These are phyloP conservation scores for Botrytis aclada DNA, from an alignment of 2,329 filamentous ascomycete species.

Conservation along the genomic window DNA sequence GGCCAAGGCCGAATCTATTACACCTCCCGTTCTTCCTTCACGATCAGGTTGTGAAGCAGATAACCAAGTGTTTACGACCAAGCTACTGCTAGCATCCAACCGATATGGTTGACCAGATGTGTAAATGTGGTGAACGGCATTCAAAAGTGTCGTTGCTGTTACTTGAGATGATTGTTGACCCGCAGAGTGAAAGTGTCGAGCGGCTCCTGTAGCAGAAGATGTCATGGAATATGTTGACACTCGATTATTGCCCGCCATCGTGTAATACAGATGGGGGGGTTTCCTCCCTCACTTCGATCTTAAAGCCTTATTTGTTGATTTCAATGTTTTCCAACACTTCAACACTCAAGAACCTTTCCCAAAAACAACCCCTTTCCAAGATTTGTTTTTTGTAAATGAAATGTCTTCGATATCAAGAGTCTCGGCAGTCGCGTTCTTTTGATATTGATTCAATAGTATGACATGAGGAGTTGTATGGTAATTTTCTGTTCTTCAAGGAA, in stretches of 20 bases:
- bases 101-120: constrained; percentile 76
- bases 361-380: not conserved
- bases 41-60: constrained; percentile 70
- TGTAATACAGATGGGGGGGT: constrained; percentile 20
- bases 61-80: constrained; percentile 95
- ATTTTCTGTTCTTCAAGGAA: not conserved
- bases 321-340: constrained; percentile 3
- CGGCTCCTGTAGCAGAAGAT: constrained; percentile 59
- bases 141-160: constrained; percentile 89
- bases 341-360: not conserved
- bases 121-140: constrained; percentile 87
- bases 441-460: not conserved
- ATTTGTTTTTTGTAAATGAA: not conserved
- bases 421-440: not conserved
- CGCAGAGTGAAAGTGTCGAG: constrained; percentile 51
- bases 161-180: constrained; percentile 74
- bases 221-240: constrained; percentile 64
- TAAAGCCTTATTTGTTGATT: constrained; percentile 25
- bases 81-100: constrained; percentile 83
- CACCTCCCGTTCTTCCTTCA: constrained; percentile 69
- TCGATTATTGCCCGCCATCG: constrained; percentile 38
- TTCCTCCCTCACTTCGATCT: constrained; percentile 24
- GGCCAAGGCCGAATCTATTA: constrained; percentile 75
- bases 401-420: not conserved
- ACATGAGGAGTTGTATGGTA: not conserved